Evolutionary conservation across 2,329 filamentous ascomycete species (phyloP).

Genomic region (Hymenoscyphus albidus): DNA sequence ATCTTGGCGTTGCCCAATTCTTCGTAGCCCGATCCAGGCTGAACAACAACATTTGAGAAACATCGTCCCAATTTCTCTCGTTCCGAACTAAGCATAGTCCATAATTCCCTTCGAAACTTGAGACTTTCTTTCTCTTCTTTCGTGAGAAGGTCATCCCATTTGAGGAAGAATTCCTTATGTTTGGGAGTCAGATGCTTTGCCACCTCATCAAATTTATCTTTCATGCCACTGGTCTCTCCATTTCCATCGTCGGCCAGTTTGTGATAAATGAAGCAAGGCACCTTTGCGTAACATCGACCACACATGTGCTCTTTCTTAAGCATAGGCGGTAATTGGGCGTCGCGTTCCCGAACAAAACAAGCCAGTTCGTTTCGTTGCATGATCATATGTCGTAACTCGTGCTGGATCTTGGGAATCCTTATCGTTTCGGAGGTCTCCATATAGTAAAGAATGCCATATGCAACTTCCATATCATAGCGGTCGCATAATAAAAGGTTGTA

Average conservation of each 20-base stretch:
- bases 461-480: conserved; percentile 88
- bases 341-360: conserved; percentile 76
- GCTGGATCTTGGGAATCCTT: conserved; percentile 77
- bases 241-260: conserved; percentile 82
- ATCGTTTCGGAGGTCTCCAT: conserved; percentile 85
- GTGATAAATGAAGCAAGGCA: conserved; percentile 89
- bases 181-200: conserved; percentile 70
- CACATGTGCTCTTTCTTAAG: conserved; percentile 78
- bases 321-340: conserved; percentile 78
- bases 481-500: conserved; percentile 92
- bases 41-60: conserved; percentile 82
- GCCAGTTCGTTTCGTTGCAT: conserved; percentile 91
- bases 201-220: conserved; percentile 75
- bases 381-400: conserved; percentile 93
- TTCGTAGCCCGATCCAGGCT: conserved; percentile 69
- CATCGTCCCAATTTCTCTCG: conserved; percentile 86
- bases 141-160: conserved; percentile 90
- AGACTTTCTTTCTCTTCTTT: conserved; percentile 91
- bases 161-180: conserved; percentile 82
- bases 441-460: conserved; percentile 90
- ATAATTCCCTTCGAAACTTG: conserved; percentile 82
- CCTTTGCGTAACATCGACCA: conserved; percentile 84
- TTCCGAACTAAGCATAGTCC: conserved; percentile 90
- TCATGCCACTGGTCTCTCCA: conserved; percentile 75
- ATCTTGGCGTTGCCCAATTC: conserved; percentile 73